phyloP scores from a whole-genome alignment of 176 grass and related monocot genomes.

The Raddia guianensis region DNA sequence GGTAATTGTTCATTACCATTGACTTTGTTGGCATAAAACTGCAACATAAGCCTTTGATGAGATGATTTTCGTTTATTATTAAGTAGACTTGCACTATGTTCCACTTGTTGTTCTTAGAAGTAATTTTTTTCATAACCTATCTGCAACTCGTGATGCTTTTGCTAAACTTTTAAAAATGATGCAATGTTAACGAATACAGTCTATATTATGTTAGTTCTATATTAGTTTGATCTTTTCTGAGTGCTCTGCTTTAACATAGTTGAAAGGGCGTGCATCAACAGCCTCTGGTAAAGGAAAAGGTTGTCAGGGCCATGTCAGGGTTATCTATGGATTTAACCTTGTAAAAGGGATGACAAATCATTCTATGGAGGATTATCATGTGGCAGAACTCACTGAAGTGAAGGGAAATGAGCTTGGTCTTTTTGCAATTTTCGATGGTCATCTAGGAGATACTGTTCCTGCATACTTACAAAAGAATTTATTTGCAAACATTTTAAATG shows the following conservation, averaged over 20 bases:
- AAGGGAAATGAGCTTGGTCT: conserved; percentile 62
- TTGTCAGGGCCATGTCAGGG: conserved; percentile 45
- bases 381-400: conserved; percentile 48
- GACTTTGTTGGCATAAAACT: conserved; percentile 18
- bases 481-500: conserved; percentile 71
- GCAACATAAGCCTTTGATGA: not conserved
- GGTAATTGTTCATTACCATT: not conserved
- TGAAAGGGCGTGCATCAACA: conserved; percentile 41
- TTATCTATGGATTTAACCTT: conserved; percentile 66
- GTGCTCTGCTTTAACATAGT: conserved; percentile 41
- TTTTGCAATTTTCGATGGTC: conserved; percentile 80
- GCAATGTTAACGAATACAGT: not conserved
- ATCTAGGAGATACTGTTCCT: conserved; percentile 72
- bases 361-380: conserved; percentile 87
- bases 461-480: conserved; percentile 70
- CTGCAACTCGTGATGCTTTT: not conserved
- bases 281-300: conserved; percentile 63
- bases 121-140: not conserved
- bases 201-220: not conserved
- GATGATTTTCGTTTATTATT: conserved; percentile 2
- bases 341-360: conserved; percentile 71
- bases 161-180: not conserved
- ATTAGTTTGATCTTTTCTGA: not conserved
- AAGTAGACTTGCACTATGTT: conserved; percentile 3
- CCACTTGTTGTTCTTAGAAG: not conserved